These are phyloP conservation scores for Royoungia palumana DNA, from an alignment of 768 basidiomycete genomes.

Conservation along the genomic window DNA sequence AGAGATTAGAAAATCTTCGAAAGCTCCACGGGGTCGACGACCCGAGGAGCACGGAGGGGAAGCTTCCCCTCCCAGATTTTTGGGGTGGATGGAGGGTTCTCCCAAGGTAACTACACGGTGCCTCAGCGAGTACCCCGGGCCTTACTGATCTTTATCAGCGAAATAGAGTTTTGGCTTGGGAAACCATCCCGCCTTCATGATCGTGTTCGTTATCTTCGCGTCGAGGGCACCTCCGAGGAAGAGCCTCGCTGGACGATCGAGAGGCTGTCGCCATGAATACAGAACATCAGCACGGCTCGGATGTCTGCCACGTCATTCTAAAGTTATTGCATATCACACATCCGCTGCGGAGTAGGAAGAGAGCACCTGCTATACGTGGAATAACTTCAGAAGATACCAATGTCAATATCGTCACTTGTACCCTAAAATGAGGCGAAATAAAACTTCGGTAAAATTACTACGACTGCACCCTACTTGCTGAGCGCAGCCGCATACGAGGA, in stretches of 20 bases:
- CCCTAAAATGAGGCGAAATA: background rate
- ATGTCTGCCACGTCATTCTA: no score
- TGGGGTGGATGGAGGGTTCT: conserved; percentile 98
- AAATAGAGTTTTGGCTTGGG: conserved; percentile 97
- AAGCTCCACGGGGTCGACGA: conserved; percentile 52
- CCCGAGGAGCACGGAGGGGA: conserved; percentile 29
- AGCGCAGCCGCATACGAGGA: background rate
- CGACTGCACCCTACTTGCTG: background rate
- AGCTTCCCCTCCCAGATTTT: conserved; percentile 79
- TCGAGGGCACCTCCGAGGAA: conserved; percentile 44
- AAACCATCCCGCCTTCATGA: conserved; percentile 94
- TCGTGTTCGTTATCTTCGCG: conserved; percentile 73
- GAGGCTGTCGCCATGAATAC: conserved; percentile 64
- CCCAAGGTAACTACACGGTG: conserved; percentile 56
- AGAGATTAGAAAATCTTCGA: conserved; percentile 55
- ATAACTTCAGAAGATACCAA: conserved; percentile 13
- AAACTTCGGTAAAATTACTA: background rate
- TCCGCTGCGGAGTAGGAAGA: background rate
- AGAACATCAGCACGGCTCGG: background rate
- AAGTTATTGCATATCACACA: background rate
- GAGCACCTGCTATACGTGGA: background rate
- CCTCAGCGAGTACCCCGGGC: background rate
- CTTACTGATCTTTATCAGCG: conserved; percentile 47
- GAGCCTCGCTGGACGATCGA: conserved; percentile 72
- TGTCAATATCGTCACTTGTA: conserved; percentile 1